Conservation (phyloP, 345 rosid species). For the Eucalyptus brandiana region DNA sequence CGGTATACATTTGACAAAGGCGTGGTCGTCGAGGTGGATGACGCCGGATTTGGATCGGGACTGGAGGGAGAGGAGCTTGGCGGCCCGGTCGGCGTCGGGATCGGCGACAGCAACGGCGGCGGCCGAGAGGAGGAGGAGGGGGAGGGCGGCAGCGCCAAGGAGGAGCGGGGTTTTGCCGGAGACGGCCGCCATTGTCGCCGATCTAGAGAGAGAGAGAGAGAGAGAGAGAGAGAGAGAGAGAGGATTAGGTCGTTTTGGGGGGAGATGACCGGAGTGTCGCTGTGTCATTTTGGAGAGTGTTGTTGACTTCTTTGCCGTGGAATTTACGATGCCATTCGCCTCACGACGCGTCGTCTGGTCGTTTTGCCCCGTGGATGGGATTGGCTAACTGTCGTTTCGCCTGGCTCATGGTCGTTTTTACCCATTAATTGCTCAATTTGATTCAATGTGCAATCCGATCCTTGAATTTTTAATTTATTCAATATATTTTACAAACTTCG, state of each 20-base stretch:
- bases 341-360: neutral
- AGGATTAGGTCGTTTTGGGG: too few relatives aligned
- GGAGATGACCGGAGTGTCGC: too few relatives aligned
- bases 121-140: constrained; percentile 13
- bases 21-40: constrained; percentile 71
- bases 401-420: neutral
- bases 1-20: too few relatives aligned
- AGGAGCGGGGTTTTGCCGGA: neutral
- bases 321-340: neutral
- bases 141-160: neutral
- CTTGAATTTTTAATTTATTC: too few relatives aligned
- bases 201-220: neutral
- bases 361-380: neutral
- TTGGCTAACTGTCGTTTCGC: neutral
- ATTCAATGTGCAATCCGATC: too few relatives aligned
- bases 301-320: neutral
- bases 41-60: constrained; percentile 52
- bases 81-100: constrained; percentile 30
- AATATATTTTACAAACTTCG: too few relatives aligned
- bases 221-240: too few relatives aligned
- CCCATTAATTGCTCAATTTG: too few relatives aligned
- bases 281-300: neutral
- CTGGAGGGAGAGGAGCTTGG: constrained; percentile 57
- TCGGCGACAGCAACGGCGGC: constrained; percentile 6
- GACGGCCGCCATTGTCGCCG: neutral